Evolutionary conservation across 164 flowering plant species (phyloP), one percentile per base, ranked within the genome.

Genomic region (Santalum album): DNA sequence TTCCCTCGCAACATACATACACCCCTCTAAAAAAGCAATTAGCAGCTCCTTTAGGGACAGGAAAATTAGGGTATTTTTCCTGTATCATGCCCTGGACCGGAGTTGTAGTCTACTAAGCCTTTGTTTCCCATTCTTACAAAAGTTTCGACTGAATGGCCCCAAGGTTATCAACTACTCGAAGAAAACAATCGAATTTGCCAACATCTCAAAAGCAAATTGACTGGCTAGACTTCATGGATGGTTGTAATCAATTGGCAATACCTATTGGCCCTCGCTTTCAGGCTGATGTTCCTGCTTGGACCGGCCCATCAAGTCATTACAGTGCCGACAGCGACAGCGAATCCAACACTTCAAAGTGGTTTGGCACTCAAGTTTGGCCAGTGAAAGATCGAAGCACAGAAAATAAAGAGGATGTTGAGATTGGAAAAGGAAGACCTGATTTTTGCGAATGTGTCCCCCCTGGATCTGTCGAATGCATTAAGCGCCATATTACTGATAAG

Each of bases 321-420:
- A 3, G 26, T 35, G 27, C 39, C 9, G 43, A 61, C 5, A 29
- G 57, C 29, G 43, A 61, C 5, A 29, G 57, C 29, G 53, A 55
- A 50, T 54, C 48, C 14, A 62, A 67, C 12, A 36, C 15, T 58
- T 61, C 56, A 26, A 73, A 45, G 58, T 73, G 72, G 69, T 16
- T 76, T 47, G 81, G 84, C 17, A 74, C 74, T n/a, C 35, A 17
- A 53, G 48, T 66, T 16, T 79, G 77, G 81, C 71, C 77, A 3
- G 12, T 58, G 7, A 47, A 59, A 58, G 64, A 52, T 12, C 42
- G 23, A 47, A 59, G 29, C 12, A n/a, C 36, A 9, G 34, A 50
- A 26, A 25, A 27, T 9, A 43, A 7, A 25, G 21, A 15, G 7
- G 44, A 48, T 47, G 25, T 25, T 26, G 36, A 1, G 1, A 49